phyloP scores from a whole-genome alignment of 78 protist species.

The Dictyostelium citrinum region DNA sequence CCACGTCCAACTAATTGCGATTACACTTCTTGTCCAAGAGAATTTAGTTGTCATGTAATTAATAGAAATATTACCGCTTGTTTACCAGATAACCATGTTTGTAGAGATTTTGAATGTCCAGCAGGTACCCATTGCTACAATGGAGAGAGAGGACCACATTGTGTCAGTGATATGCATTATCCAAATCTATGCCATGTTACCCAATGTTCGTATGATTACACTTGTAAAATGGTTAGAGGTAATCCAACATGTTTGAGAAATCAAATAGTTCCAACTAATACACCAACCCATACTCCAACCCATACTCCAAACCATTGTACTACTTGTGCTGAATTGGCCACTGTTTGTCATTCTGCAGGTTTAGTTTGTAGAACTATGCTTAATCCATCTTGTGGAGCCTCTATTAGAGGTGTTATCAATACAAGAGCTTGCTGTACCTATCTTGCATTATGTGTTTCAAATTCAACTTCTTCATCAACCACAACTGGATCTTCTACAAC shows the following conservation, averaged over 20 bases:
- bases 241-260: background rate
- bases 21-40: background rate
- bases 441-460: background rate
- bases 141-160: background rate
- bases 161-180: background rate
- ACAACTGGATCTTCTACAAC: background rate
- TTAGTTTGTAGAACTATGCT: background rate
- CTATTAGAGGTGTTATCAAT: background rate
- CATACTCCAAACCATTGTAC: background rate
- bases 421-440: background rate
- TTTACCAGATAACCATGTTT: background rate
- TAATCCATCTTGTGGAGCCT: background rate
- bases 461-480: background rate
- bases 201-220: background rate
- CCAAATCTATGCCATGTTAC: background rate
- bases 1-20: background rate
- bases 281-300: background rate
- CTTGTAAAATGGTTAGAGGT: background rate
- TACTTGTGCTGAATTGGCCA: background rate
- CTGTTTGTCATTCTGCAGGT: background rate
- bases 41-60: background rate
- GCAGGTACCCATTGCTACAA: background rate
- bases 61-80: background rate
- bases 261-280: background rate
- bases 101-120: background rate